phyloP scores from a whole-genome alignment of 805 yeast species.

The Yamadazyma olivae region DNA sequence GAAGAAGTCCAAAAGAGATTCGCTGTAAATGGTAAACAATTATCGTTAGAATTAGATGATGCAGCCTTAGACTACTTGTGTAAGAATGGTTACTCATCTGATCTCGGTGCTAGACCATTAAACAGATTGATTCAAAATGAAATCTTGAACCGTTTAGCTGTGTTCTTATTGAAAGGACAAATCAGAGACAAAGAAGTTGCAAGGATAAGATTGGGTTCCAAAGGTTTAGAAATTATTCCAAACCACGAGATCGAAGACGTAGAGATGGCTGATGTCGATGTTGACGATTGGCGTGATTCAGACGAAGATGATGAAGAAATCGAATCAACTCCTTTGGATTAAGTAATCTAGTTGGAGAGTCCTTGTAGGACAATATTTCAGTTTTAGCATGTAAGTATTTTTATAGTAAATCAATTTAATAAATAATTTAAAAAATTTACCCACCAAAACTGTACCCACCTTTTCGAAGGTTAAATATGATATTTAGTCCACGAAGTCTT shows the following conservation, averaged over 20 bases:
- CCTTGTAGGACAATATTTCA: too few relatives aligned
- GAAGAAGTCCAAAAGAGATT: slow-evolving; percentile 84
- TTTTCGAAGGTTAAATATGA: too few relatives aligned
- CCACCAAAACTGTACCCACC: too few relatives aligned
- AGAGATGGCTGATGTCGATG: slow-evolving; percentile 53
- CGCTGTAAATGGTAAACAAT: slow-evolving; percentile 75
- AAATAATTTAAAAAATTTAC: too few relatives aligned
- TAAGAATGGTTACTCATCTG: slow-evolving; percentile 83
- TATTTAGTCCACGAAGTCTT: too few relatives aligned
- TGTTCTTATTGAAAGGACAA: slow-evolving; percentile 84
- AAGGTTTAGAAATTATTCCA: slow-evolving; percentile 77
- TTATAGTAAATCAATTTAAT: too few relatives aligned
- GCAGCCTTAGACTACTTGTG: slow-evolving; percentile 81
- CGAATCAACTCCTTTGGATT: slow-evolving; percentile 5
- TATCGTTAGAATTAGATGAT: slow-evolving; percentile 68
- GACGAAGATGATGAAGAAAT: slow-evolving; percentile 54
- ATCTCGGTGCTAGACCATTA: slow-evolving; percentile 96
- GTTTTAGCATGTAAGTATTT: too few relatives aligned
- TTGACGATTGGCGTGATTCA: slow-evolving; percentile 56
- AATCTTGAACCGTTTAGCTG: slow-evolving; percentile 82
- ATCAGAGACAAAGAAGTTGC: slow-evolving; percentile 85
- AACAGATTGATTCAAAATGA: slow-evolving; percentile 88
- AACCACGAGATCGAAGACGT: slow-evolving; percentile 68
- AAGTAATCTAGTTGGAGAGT: not conserved
- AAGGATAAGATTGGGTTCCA: slow-evolving; percentile 52